Base-by-base conservation (phyloP, 345 rosid genomes). In the Linum usitatissimum region DNA sequence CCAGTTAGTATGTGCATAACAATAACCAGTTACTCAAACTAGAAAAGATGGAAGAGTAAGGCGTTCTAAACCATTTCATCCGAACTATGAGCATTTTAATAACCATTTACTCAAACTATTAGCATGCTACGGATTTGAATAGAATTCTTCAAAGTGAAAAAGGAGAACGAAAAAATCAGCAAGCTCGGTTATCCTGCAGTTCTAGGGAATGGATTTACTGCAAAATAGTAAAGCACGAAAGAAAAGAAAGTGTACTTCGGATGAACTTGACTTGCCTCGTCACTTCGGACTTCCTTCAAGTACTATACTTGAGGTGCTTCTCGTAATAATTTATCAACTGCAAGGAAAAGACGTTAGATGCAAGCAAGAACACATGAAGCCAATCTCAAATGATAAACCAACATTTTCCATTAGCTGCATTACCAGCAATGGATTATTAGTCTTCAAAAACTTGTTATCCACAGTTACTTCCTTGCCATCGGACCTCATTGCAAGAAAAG, bases 301-400 rank as follows among this genome's bases (percentile, higher is more conserved):
- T 45, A 59, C 28, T 79, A 90, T 86, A 86, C 80, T 83, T 90
- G 74, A 91, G 90, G 81, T 88, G 85, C 68, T 88, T 90, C 88
- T 91, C 98, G 34, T 91, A 91, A 76, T 81, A 94, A 65, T 81
- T 80, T 75, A 94, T 88, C 79, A 90, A 75, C 97, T 94, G 85
- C 60, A 28, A 63, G 18, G 28, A 57, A 65, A 45, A 45, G 51
- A 15, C 17, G 14, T 45, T 1, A 45, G 51, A 3, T 8, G 10
- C 51, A 45, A 15, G 51, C 15, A 12, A 23, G 17, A 45, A 10
- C 51, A 10, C 51, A 15, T 10, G 51, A 45, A 4, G 28, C 28
- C 28, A 23, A 23, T 23, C 28, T 23, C 28, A 0, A 23, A 23
- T 0, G 28, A 23, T 23, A 23, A 23, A 23, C 28, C 28, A 23